Evolutionary conservation across 2,329 filamentous ascomycete species (phyloP), one percentile per base, ranked within the genome.

Genomic region (Teratosphaeria gauchensis): DNA sequence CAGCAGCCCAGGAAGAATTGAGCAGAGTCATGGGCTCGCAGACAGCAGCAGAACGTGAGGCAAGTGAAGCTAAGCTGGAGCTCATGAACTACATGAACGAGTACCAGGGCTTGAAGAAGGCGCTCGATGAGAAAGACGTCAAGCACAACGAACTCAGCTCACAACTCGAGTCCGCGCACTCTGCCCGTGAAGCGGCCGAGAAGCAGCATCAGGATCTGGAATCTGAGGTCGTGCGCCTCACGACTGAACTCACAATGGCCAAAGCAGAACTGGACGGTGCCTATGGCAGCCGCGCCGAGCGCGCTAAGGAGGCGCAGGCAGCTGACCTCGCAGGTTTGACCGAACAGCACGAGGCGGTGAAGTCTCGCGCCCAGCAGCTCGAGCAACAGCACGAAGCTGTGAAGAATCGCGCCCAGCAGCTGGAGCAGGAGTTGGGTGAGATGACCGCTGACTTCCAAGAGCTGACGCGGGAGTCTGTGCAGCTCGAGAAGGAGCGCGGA

Each of bases 211-310:
- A 63, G 11, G 69, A 69, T 33, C 74, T 87, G 42, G 85, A 87
- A 68, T 77, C 80, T 58, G 83, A 88, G 66, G 78, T 88, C 55
- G 84, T 87, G 3, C 79, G 83, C 56, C 76, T 87, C 5, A 85
- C 84, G 38, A 89, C 86, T 2, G 86, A 97, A 76, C 82, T 97
- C 51, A 95, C 92, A n/a, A 87, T 97, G 65, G 90, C 89, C 30
- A 84, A 85, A 69, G 90, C 92, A 56, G 92, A 97, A 73, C 88
- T 97, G 30, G 94, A 96, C 67, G 90, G 90, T 62, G 95, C 95
- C 70, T 96, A 97, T 70, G 94, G 94, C 48, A 83, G 80, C n/a
- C 79, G 86, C 56, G 82, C 84, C 9, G 79, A 89, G 69, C 82
- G 86, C 33, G 84, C 85, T 12, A 85, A 84, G n/a, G 84, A 87